Evolutionary conservation across 73 alveolate species (phyloP), one percentile per base, ranked within the genome.

Genomic region (Symbiodinium natans): DNA sequence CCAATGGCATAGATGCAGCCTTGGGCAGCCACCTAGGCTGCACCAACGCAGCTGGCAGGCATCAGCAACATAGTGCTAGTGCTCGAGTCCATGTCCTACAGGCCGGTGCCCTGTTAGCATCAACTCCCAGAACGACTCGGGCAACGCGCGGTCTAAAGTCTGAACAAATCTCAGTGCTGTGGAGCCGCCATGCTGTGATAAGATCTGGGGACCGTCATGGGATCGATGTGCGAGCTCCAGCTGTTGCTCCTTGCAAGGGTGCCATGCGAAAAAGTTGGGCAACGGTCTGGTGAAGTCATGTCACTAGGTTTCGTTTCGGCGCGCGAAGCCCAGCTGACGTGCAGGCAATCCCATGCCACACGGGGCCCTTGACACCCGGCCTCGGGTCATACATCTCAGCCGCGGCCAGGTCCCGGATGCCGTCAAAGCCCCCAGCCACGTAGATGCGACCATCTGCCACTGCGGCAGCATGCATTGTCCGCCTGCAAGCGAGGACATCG

Each of bases 371-470:
- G 59, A 46, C 21, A 36, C 93, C 80, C 56, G 42, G 36, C 94
- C 94, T 87, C 85, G 94, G 94, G 42, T 87, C 95, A 41, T 88
- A 88, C 46, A 63, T 83, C 95, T 88, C 95, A 71, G 95, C 95
- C 25, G 95, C 73, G 23, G 95, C 85, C 73, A 88, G 43, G 95
- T 88, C 95, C 73, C 95, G 85, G 38, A 88, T 88, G 71, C 95
- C 95, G 36, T 88, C 95, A 38, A 88, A 88, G 86, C 95, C 95
- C 34, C 95, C 95, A 23, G 86, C 68, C 74, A 88, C 95, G 43
- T 88, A 88, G 95, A 88, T 43, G 59, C 95, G 95, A 23, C 95
- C 95, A 34, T 88, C 95, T 34, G 95, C 95, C 41, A 63, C 86
- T 6, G 95, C 86, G 71, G 95, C 95, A 3, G 95, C 95, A n/a